Base-by-base conservation (phyloP, 345 rosid species). In the Lumnitzera racemosa region DNA sequence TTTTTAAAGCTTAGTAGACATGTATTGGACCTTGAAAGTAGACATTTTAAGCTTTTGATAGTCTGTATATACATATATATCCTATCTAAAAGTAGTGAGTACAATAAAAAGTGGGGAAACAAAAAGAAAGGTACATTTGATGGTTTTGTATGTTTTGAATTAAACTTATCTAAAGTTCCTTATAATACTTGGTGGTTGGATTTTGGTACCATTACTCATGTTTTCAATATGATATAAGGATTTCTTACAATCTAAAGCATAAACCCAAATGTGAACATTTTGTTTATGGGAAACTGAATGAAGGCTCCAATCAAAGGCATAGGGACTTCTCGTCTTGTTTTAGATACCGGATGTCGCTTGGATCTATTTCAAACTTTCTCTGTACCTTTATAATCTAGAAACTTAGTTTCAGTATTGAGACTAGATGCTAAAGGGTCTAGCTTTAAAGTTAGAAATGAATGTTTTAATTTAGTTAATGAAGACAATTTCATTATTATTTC, bases 171-270 rank as follows among this genome's bases (percentile, higher is more conserved):
- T 27, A 57, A 49, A 52, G 57, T 48, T 31, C 58, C 58, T 59
- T 13, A 17, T 66, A 51, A 66, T 43, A 50, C 58, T 46, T 60
- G 55, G 27, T 68, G 41, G 58, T 0, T 25, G 56, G 50, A 68
- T 51, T 58, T 11, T 59, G 15, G 41, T 36, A 15, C 17, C 15
- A 64, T 51, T 5, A 36, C 27, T 64, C 49, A 50, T 59, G 57
- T 70, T 53, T 64, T 48, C 20, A 59, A 59, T 49, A 47, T 2
- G 11, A 72, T 68, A 63, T 13, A 51, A 36, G 59, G 63, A 68
- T 72, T 63, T 55, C 68, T 55, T 72, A 67, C 51, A 9, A 72
- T 31, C 66, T 58, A 17, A 54, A 67, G 13, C 57, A 57, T 48
- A 67, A 63, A 55, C 2, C 58, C 36, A 69, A 60, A 59, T 59